A percentile compares a stretch with the other conserved stretches of the same genome.
Evolutionary conservation across 306 rosid genomes (phyloP).

Genomic region (Lathyrus tuberosus): DNA sequence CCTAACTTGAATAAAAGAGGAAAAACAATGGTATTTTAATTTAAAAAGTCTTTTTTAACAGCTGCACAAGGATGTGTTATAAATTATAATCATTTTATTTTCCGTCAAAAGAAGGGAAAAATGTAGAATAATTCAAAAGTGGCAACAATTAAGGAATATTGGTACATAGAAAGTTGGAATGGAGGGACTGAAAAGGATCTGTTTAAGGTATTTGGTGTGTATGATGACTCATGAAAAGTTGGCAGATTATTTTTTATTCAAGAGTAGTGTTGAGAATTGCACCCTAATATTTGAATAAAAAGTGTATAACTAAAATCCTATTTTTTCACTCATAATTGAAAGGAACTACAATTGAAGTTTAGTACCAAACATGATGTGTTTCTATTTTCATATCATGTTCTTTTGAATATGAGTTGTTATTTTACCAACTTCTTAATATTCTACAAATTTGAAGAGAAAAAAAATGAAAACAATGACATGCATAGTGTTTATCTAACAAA

Average conservation of each 20-base stretch:
- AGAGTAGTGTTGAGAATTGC: neutral
- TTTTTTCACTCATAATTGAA: neutral
- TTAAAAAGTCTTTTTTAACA: slow-evolving; percentile 35
- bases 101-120: slow-evolving; percentile 33
- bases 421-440: neutral
- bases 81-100: slow-evolving; percentile 23
- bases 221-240: too few species aligned
- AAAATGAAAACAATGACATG: slow-evolving; percentile 30
- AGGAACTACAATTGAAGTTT: too few species aligned
- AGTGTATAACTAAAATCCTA: neutral
- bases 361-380: neutral
- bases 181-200: slow-evolving; percentile 18
- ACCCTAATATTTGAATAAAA: too few species aligned
- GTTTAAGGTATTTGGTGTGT: neutral
- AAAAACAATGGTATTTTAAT: slow-evolving; percentile 9
- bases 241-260: too few species aligned
- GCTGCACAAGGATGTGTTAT: slow-evolving; percentile 31
- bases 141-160: slow-evolving; percentile 40
- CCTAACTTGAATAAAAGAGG: slow-evolving; percentile 18
- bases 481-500: slow-evolving; percentile 32
- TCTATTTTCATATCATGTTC: neutral
- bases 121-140: slow-evolving; percentile 40
- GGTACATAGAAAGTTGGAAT: slow-evolving; percentile 37
- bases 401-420: neutral
- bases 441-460: slow-evolving; percentile 27